Base-by-base conservation (phyloP, 1,284 basidiomycete species). In the Ceratobasidium sp. region DNA sequence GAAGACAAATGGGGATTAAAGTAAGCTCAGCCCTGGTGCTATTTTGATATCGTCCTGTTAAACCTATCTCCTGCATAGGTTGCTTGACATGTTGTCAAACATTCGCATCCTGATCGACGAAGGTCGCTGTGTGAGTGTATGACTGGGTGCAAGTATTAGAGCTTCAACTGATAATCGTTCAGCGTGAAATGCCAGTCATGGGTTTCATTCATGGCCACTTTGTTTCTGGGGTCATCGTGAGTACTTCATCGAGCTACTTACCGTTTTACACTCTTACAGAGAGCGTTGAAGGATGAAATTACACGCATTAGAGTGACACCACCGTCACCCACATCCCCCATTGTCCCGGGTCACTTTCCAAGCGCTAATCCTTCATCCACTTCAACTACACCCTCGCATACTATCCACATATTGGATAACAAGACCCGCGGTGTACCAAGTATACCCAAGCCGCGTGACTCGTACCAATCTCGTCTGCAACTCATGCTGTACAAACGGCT, bases 401-500 rank as follows among this genome's bases (percentile, higher is more conserved):
- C 80, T 42, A 84, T 96, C 0, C 87, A 85, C 78, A 83, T 96
- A 6, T 85, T 90, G 20, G 95, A 96, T 82, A 93, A 91, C 69
- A 96, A 96, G 83, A 95, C 94, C 7, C 89, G 95, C n/a, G 86
- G 85, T 6, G 83, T 83, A 0, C 82, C 86, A 0, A 87, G 84
- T 7, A 79, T 96, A 1, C 95, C 95, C 0, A 83, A 85, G 10
- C 86, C 91, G 20, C 88, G 88, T 59, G 93, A 95, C 82, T 88
- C 91, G 0, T 82, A 90, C 17, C 85, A 90, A 0, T 90, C 94
- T 0, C 89, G 89, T n/a, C 85, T 95, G 23, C 95, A 96, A 83
- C 88, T 96, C 4, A 96, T 96, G 94, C 83, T 95, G 42, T 96
- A 96, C 84, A 90, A 92, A 82, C 91, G 91, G 67, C 88, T 96